Evolutionary conservation across 768 basidiomycete species (phyloP).

Genomic region (Austroboletus eburneus): DNA sequence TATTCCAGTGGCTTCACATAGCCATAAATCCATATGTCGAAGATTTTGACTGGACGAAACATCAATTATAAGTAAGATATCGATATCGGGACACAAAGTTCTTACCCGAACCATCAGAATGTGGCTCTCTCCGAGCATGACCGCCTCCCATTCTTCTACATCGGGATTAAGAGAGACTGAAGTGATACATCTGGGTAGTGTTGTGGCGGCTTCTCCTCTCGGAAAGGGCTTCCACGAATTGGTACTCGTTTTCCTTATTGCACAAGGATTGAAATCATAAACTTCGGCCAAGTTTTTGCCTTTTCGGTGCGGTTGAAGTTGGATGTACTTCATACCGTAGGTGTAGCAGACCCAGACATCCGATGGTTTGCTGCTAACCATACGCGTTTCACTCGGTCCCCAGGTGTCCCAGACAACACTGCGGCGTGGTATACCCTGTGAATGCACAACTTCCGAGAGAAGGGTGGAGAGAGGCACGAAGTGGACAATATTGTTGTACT

Average conservation of each 20-base stretch:
- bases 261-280: constrained; percentile 33
- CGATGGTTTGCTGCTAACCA: constrained; percentile 25
- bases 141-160: constrained; percentile 25
- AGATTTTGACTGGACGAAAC: constrained; percentile 7
- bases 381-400: constrained; percentile 30
- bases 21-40: constrained; percentile 25
- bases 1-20: constrained; percentile 25
- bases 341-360: constrained; percentile 35
- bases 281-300: constrained; percentile 17
- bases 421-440: constrained; percentile 2
- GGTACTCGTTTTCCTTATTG: constrained; percentile 8
- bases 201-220: constrained; percentile 20
- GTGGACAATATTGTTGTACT: constrained; percentile 19
- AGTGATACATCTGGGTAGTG: constrained; percentile 27
- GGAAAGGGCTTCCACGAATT: constrained; percentile 19
- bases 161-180: constrained; percentile 10
- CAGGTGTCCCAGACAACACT: constrained; percentile 28
- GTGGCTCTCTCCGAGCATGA: constrained; percentile 36
- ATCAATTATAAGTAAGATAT: not conserved
- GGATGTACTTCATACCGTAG: constrained; percentile 33
- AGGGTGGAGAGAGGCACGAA: constrained; percentile 31
- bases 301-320: constrained; percentile 22
- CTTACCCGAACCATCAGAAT: constrained; percentile 33
- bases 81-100: not conserved
- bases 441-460: constrained; percentile 20